Conservation (phyloP, 345 rosid genomes). For the Eucalyptus fibrosa region DNA sequence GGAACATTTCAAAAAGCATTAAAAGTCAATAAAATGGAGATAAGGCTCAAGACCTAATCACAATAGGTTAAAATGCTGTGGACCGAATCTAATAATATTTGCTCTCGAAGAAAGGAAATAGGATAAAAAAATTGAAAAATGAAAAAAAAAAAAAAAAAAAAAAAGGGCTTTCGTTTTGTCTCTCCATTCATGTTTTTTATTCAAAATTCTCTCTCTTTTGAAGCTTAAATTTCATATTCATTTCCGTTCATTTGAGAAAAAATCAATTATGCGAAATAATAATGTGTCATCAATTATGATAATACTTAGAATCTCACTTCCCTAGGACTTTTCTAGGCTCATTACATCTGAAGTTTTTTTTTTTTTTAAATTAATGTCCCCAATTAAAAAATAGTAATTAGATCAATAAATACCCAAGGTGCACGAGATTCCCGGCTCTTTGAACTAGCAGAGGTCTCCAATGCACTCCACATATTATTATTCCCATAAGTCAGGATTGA, state of each 20-base stretch:
- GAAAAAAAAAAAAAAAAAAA: too few relatives aligned
- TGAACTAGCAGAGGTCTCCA: not conserved
- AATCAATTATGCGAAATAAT: not conserved
- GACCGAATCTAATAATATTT: not conserved
- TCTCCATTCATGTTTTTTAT: not conserved
- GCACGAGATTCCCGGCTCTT: not conserved
- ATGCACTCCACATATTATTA: not conserved
- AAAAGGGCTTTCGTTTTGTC: not conserved
- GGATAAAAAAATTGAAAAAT: not conserved
- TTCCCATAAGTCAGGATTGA: not conserved
- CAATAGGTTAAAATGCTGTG: not conserved
- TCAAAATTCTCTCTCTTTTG: not conserved
- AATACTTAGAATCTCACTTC: not conserved
- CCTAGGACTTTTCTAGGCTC: not conserved
- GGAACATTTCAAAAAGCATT: not conserved
- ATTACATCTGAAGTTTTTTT: not conserved
- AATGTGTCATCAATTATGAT: not conserved
- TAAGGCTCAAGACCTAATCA: not conserved
- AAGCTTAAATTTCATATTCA: not conserved
- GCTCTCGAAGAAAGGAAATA: not conserved
- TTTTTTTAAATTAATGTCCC: not conserved
- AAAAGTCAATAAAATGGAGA: not conserved
- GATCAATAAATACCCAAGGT: not conserved
- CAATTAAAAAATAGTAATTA: not conserved
- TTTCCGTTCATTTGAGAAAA: not conserved